Conservation (phyloP, 2,329 filamentous ascomycete genomes). For the Coniochaeta sp. region DNA sequence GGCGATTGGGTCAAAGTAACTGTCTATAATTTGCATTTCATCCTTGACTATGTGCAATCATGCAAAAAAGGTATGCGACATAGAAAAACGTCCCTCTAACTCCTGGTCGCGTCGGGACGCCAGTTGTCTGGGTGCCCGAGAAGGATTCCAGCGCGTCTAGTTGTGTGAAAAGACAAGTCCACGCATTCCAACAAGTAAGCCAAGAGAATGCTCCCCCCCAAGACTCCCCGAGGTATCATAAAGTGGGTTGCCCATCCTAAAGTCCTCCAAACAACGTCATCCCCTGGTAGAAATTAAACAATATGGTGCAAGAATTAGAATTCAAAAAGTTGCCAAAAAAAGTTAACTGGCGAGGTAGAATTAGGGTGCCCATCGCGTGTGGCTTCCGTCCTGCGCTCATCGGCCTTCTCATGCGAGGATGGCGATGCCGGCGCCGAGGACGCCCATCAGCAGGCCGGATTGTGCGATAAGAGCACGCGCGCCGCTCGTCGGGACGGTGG, state of each 20-base stretch:
- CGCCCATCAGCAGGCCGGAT: slow-evolving; percentile 30
- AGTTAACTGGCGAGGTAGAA: background rate
- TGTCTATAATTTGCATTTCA: background rate
- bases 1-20: background rate
- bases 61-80: background rate
- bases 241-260: background rate
- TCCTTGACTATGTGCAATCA: background rate
- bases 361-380: background rate
- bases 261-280: background rate
- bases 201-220: background rate
- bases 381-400: background rate
- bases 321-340: background rate
- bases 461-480: slow-evolving; percentile 29
- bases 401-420: slow-evolving; percentile 23
- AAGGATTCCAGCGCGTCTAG: background rate
- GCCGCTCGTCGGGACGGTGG: slow-evolving; percentile 16
- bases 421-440: slow-evolving; percentile 30
- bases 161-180: background rate
- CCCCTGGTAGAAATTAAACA: background rate
- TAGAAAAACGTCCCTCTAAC: background rate
- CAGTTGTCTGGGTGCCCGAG: background rate
- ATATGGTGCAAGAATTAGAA: slow-evolving; percentile 2
- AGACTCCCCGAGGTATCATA: slow-evolving; percentile 1
- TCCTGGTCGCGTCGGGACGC: background rate
- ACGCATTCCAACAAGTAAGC: background rate